Evolutionary conservation across 2,329 filamentous ascomycete species (phyloP), one percentile per base, ranked within the genome.

Genomic region (Apiospora sp.): DNA sequence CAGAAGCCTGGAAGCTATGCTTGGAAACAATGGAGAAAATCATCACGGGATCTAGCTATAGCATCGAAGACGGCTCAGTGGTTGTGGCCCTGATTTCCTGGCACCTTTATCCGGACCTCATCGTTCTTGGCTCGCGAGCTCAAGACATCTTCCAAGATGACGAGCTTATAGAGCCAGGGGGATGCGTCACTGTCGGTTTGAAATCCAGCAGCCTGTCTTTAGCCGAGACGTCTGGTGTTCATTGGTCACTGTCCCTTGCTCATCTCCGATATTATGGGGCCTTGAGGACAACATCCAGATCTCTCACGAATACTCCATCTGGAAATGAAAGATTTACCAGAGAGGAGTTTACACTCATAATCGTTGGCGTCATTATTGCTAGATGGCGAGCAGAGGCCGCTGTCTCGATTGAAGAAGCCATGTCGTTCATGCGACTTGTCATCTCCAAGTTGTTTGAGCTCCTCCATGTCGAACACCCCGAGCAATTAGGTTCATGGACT

Each of bases 181-280:
- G 54, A 14, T 61, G 54, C 22, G 3, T 61, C 16, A 61, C 54
- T 10, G 14, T 61, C 6, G 54, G 54, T 0, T 10, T 61, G 69
- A n/a, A 49, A 68, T 13, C 27, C 67, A 34, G 54, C 14, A 58
- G 6, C 5, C 51, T 72, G 7, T 72, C 71, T 5, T 64, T 71
- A 30, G 69, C 68, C 3, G 30, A n/a, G 12, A 48, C 13, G 3
- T 61, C n/a, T 4, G 72, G 72, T 22, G 71, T 73, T 2, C 70
- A 71, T 46, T 74, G 73, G 73, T 74, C 73, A 12, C 43, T 74
- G 48, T 71, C 68, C 1, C 61, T 74, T 10, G 73, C 41, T 6
- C 71, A 74, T 69, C 64, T 74, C 4, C 73, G 71, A 10, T 74
- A 72, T 37, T 72, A 74, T 22, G 73, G 73, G 13, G 5, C 61